Evolutionary conservation across 2,329 filamentous ascomycete genomes (phyloP).

Genomic region (Akanthomyces dipterigenus): DNA sequence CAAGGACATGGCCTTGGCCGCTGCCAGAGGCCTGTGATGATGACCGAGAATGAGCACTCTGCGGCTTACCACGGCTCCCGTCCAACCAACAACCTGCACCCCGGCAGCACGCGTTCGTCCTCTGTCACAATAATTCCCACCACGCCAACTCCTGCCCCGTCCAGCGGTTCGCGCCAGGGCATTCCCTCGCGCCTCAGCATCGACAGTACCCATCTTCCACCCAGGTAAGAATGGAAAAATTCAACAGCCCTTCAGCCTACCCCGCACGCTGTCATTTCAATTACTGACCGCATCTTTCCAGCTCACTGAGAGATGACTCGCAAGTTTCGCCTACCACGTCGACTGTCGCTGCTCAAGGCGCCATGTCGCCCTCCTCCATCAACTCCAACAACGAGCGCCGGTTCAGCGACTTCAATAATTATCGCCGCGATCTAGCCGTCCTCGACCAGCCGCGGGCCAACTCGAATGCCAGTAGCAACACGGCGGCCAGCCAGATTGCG

Average conservation of each 20-base stretch:
- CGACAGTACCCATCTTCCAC: conserved; percentile 2
- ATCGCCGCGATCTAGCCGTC: conserved; percentile 64
- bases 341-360: conserved; percentile 35
- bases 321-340: conserved; percentile 46
- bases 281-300: conserved; percentile 7
- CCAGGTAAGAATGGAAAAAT: conserved; percentile 2
- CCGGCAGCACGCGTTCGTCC: conserved; percentile 6
- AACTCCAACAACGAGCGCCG: conserved; percentile 40
- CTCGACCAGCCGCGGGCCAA: conserved; percentile 55
- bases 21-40: conserved; percentile 1
- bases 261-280: not conserved
- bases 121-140: conserved; percentile 6
- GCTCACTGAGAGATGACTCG: conserved; percentile 28
- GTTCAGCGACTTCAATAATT: conserved; percentile 58
- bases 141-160: not conserved
- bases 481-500: conserved; percentile 46
- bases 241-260: not conserved
- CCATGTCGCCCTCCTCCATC: conserved; percentile 33
- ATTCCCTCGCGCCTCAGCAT: conserved; percentile 11
- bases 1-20: conserved; percentile 11
- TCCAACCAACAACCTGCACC: not conserved
- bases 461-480: conserved; percentile 35
- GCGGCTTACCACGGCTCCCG: not conserved
- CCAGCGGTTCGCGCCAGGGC: not conserved
- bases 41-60: conserved; percentile 5